These are phyloP conservation scores for Saturnispora diversa DNA, from an alignment of 805 yeast species.

Conservation along the genomic window DNA sequence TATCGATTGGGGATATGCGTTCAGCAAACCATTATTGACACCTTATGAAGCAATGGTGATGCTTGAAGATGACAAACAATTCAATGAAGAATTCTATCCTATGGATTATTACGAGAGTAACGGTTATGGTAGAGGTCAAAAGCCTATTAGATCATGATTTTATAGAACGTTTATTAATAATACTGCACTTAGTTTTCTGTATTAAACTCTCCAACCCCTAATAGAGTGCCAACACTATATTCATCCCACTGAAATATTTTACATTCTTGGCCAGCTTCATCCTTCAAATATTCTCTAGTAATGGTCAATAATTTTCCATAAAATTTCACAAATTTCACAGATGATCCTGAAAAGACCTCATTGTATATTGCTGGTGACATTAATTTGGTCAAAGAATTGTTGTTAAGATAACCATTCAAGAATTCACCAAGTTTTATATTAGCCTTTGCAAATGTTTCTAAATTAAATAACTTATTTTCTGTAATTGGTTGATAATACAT, in stretches of 20 bases:
- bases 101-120: slow-evolving; percentile 91
- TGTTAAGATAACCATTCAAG: slow-evolving; percentile 54
- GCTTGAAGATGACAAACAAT: slow-evolving; percentile 60
- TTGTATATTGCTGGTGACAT: slow-evolving; percentile 57
- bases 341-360: slow-evolving; percentile 44
- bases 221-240: slow-evolving; percentile 53
- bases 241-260: slow-evolving; percentile 46
- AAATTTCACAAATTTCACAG: slow-evolving; percentile 41
- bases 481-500: slow-evolving; percentile 56
- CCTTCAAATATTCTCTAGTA: slow-evolving; percentile 31
- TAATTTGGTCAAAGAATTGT: slow-evolving; percentile 46
- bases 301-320: slow-evolving; percentile 35
- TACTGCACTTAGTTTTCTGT: slow-evolving; percentile 14
- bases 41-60: slow-evolving; percentile 96
- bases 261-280: slow-evolving; percentile 19
- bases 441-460: slow-evolving; percentile 36
- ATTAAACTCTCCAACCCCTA: slow-evolving; percentile 51
- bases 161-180: no score
- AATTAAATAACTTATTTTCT: slow-evolving; percentile 51
- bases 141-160: slow-evolving; percentile 41
- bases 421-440: slow-evolving; percentile 41
- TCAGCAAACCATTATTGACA: slow-evolving; percentile 80
- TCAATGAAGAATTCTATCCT: slow-evolving; percentile 66
- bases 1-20: slow-evolving; percentile 98
- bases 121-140: slow-evolving; percentile 85